Evolutionary conservation across 2,329 filamentous ascomycete genomes (phyloP).

Genomic region (Metarhizium brunneum): DNA sequence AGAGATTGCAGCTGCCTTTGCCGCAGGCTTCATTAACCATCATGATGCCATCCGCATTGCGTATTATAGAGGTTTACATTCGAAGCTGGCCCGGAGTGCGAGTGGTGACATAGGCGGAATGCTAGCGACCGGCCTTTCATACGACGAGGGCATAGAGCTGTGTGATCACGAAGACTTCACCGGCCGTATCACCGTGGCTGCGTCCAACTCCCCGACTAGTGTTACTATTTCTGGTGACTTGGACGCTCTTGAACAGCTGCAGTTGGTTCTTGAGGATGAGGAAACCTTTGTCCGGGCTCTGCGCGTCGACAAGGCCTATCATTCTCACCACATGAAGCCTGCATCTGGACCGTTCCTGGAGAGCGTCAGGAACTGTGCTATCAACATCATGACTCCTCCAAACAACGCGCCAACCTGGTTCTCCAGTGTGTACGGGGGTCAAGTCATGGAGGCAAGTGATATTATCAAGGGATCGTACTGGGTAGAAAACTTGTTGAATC

Average conservation of each 20-base stretch:
- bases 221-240: constrained; percentile 22
- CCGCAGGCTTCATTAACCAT: constrained; percentile 12
- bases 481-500: constrained; percentile 7
- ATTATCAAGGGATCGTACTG: constrained; percentile 1
- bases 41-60: constrained; percentile 5
- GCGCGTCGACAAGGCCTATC: constrained; percentile 30
- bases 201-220: constrained; percentile 13
- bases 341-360: constrained; percentile 9
- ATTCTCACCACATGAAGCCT: constrained; percentile 28
- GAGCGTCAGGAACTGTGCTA: not conserved
- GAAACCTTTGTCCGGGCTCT: constrained; percentile 21
- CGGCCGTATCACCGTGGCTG: constrained; percentile 16
- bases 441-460: not conserved
- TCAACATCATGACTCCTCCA: not conserved
- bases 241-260: constrained; percentile 16
- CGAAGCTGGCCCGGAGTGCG: not conserved
- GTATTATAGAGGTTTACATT: constrained; percentile 2
- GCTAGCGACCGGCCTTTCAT: constrained; percentile 15
- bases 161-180: constrained; percentile 10
- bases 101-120: not conserved
- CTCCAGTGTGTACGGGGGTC: not conserved
- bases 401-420: not conserved
- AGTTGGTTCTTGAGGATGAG: constrained; percentile 12
- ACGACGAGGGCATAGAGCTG: constrained; percentile 1
- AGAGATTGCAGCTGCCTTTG: constrained; percentile 32